Base-by-base conservation (phyloP, 1,284 basidiomycete genomes). In the Anthracocystis setariae region DNA sequence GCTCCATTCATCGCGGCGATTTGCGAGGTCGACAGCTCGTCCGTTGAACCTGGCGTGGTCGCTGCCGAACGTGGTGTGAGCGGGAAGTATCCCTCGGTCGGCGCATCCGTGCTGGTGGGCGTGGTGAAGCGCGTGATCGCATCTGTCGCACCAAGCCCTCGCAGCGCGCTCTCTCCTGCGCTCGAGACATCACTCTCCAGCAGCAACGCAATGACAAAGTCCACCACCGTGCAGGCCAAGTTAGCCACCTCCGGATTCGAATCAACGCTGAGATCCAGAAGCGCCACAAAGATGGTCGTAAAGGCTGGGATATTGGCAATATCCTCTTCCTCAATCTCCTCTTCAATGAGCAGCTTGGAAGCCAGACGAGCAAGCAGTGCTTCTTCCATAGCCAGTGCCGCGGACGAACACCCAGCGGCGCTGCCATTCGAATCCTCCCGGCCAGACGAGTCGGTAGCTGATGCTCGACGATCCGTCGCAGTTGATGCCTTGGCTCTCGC, bases 191-290 rank as follows among this genome's bases (percentile, higher is more conserved):
- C 90, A 15, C 92, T 93, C 73, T 93, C 91, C 21, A 97, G 85
- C 15, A 98, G 87, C 12, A 94, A 87, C 0, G 93, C 93, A 83
- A 92, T 89, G 76, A 97, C 88, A 79, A 94, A 96, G 84, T 98
- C 95, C 44, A 94, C 88, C 20, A 97, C 90, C 0, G 92, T 95
- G 78, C 92, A 90, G 0, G 94, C 94, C 78, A 92, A 89, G 8
- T 91, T 89, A 0, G 93, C 91, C 4, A 98, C 93, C 81, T 98
- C 94, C 46, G 91, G 89, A 80, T 95, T 93, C 0, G 94, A 91
- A 79, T 98, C 96, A 10, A 91, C 90, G 1, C 93, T 93, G 10
- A 98, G 86, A 83, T 98, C 94, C 54, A 98, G 86, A 10, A 98
- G 87, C 3, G 91, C 88, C 32, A 91, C 90, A 79, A 93, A 96